Evolutionary conservation across 768 basidiomycete species (phyloP), one percentile per base, ranked within the genome.

Genomic region (Leccinum rimulosum): DNA sequence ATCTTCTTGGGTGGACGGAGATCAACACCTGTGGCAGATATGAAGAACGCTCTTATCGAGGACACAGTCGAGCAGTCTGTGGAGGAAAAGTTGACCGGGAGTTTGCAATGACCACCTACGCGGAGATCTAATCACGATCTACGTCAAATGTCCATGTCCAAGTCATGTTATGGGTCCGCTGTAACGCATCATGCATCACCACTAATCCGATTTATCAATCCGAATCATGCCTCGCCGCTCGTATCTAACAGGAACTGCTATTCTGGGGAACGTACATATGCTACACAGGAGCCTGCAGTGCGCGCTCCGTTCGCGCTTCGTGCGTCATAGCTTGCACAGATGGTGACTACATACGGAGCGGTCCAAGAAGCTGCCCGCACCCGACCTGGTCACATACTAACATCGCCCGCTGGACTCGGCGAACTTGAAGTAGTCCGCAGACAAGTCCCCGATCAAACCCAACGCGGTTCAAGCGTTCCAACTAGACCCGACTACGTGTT

Each of bases 271-370:
- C 31, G 31, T 61, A 66, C 14, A 27, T 68, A 67, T 11, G 14
- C n/a, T 6, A 6, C 35, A 35, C 35, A 35, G 12, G 58, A 43
- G 28, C 61, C 87, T 85, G 6, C 91, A 93, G 65, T 83, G 91
- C 28, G 75, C 80, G 25, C 61, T 74, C 43, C 62, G 75, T 12
- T 70, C 63, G 6, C 51, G 58, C 4, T 36, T 5, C 31, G 33
- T 33, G 4, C 12, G 33, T 33, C 33, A 33, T 33, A 5, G 33
- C 4, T 33, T 33, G 33, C 33, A 11, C 12, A 33, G 33, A 33
- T 33, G 31, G 31, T 11, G 31, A 33, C 31, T 33, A 33, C 31
- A 33, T 33, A 33, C 33, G 11, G 33, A 33, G 1, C 33, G 33
- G 33, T 33, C 11, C 33, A 33, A 12, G 33, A 33, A 33, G 31